Evolutionary conservation across 148 eudicot species (phyloP), one percentile per base, ranked within the genome.

Genomic region (Rhododendron vialii): DNA sequence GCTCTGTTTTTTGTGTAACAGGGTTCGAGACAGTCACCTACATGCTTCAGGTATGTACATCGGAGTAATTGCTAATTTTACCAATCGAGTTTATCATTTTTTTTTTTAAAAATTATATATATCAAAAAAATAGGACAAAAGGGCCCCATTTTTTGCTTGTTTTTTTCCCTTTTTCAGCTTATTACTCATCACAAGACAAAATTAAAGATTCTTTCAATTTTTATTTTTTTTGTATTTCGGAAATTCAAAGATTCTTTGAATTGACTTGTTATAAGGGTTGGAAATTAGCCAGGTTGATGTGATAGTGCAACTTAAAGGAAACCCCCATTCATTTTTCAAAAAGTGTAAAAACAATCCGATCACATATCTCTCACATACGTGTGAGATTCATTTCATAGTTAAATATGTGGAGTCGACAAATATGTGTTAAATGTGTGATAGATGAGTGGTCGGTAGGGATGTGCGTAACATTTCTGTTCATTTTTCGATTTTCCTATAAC

Each of bases 11-110:
- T 69, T 85, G 24, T 82, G 75, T 50, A 8, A 88, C 94, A 96
- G 98, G 98, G 51, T 96, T 95, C 84, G 99, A 96, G 89, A 95
- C 99, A 50, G 99, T 96, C 71, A 96, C 98, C 74, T 96, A 96
- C 89, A 94, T 96, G 96, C 91, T 96, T 13, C 98, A 96, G 94
- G 99, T 96, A 91, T 22, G 7, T 1, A 55, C 7, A 38, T 13
- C 0, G 3, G 3, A 69, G 41, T n/a, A 69, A 15, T 45, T 65
- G 33, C 18, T 48, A 28, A 41, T 61, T 41, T 6, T 8, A 55
- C 4, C 5, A 47, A 36, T 10, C 51, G 17, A 22, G 33, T n/a
- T 69, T 69, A 77, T 65, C 77, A 7, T 41, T 13, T 28, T 69
- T 61, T 7, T 61, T 7, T n/a, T n/a, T n/a, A n/a, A n/a, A n/a